Conservation (phyloP, 352 stramenopile species). For the Aphanomyces cochlioides region DNA sequence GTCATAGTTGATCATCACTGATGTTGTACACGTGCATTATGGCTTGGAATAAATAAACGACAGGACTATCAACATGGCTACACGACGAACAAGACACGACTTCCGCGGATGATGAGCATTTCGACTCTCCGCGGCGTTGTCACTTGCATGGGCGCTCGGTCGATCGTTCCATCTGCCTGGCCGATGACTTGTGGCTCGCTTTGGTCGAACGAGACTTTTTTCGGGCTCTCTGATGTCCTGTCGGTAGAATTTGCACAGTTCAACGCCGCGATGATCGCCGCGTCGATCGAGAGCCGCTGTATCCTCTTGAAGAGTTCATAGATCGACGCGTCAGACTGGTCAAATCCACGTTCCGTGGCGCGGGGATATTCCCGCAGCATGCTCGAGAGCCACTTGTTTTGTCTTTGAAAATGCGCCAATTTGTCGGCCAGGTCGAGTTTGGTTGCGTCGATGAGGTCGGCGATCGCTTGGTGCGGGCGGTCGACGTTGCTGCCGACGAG, state of each 20-base stretch:
- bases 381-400: neutral
- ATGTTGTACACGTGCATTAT: too few relatives aligned
- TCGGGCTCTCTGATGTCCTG: neutral
- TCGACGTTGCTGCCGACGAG: neutral
- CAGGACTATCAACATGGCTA: neutral
- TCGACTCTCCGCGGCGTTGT: constrained; percentile 73
- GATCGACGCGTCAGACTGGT: neutral
- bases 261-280: neutral
- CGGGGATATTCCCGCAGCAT: neutral
- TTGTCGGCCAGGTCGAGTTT: neutral
- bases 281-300: neutral
- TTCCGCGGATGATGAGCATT: constrained; percentile 49
- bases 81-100: neutral
- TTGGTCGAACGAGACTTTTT: constrained; percentile 53
- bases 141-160: constrained; percentile 71
- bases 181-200: constrained; percentile 60
- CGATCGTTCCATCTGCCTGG: constrained; percentile 56
- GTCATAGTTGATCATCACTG: too few relatives aligned
- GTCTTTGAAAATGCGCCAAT: neutral
- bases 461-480: neutral
- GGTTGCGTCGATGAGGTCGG: neutral
- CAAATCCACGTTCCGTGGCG: neutral
- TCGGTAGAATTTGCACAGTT: neutral
- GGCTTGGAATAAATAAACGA: too few relatives aligned
- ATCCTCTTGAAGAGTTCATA: neutral